phyloP scores from a whole-genome alignment of 352 stramenopile species.

The Saprolegnia parasitica region DNA sequence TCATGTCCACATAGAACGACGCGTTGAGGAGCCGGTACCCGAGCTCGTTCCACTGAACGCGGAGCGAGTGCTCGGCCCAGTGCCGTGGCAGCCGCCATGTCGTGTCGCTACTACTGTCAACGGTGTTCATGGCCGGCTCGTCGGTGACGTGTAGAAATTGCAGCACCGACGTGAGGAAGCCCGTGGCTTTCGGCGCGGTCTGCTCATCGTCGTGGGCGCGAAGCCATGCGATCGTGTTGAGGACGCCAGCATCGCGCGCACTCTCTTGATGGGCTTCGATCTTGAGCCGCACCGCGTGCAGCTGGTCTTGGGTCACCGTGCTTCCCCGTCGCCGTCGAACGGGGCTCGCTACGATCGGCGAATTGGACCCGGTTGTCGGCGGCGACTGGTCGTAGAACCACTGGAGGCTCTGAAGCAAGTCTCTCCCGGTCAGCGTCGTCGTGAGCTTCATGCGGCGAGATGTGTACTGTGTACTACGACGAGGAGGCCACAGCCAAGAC shows the following conservation, averaged over 20 bases:
- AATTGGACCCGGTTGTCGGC: not conserved
- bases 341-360: not conserved
- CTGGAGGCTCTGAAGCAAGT: not conserved
- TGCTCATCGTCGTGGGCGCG: constrained; percentile 50
- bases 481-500: no score
- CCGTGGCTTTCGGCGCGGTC: constrained; percentile 36
- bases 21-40: constrained; percentile 45
- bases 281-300: not conserved
- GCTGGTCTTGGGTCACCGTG: not conserved
- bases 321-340: not conserved
- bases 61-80: constrained; percentile 24
- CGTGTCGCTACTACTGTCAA: no score
- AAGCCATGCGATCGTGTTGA: constrained; percentile 67
- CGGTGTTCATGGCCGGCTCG: no score
- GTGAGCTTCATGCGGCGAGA: not conserved
- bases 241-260: constrained; percentile 32
- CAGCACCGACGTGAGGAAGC: constrained; percentile 59
- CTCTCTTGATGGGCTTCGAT: not conserved
- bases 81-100: constrained; percentile 27
- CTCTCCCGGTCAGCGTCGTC: not conserved
- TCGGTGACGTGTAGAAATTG: constrained; percentile 38
- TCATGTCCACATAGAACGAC: constrained; percentile 23
- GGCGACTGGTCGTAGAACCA: not conserved
- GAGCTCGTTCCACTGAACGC: constrained; percentile 38
- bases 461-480: no score